Base-by-base conservation (phyloP, 139 green algal genomes). In the Astrephomene gubernaculifera region DNA sequence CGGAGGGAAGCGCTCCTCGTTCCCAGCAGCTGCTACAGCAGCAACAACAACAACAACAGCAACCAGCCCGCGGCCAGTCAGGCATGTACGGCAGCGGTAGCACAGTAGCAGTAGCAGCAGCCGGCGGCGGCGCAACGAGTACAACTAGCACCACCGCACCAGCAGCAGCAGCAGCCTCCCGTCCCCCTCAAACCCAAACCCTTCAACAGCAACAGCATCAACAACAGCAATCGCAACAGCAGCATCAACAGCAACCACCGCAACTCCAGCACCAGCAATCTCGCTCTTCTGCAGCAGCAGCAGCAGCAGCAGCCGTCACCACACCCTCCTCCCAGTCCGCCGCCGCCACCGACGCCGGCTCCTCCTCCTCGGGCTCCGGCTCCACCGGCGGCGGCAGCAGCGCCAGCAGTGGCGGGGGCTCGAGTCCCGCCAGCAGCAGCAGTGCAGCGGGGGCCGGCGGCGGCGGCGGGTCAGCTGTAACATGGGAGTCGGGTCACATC, bases 401-500 rank as follows among this genome's bases (percentile, higher is more conserved):
- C n/a, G 4, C 24, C 70, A 41, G 33, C 25, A 17, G 41, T 22
- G 22, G 57, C 57, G 57, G 57, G 19, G 57, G 57, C 35, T 31
- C 31, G 49, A 57, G 49, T 57, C 12, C 49, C 49, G 17, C 49
- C 12, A 57, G 14, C 49, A 57, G 14, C 49, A 57, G 14, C 49
- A 57, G 14, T 39, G 43, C 70, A 10, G 70, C 43, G 70, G 70
- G 24, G 43, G 41, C 70, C 33, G 21, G 2, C 76, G 31, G 2
- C 61, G 12, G 33, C 33, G 25, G 35, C 57, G 29, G 29, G 39
- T 25, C 60, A 21, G 43, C 60, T 0, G 65, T 86, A 5, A 86
- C 88, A 22, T 92, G 89, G 79, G 91, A 94, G 81, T 88, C 69
- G 0, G 91, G 91, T 2, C 75, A 81, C 49, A 92, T 94, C 53